phyloP scores from a whole-genome alignment of 768 basidiomycete species.

The Pulveroboletus ravenelii region DNA sequence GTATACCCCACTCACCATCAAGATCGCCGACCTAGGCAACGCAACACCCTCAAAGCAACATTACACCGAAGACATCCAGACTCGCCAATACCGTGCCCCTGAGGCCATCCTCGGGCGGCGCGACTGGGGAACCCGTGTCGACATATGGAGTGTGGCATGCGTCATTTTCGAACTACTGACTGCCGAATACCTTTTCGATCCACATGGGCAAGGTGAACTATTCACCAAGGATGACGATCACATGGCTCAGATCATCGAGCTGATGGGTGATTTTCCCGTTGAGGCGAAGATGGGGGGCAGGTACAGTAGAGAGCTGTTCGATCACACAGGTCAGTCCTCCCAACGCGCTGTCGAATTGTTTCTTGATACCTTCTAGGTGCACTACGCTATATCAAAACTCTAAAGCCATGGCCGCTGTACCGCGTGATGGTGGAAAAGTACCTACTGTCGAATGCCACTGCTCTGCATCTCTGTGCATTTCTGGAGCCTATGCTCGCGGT shows the following conservation, averaged over 20 bases:
- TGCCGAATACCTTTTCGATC: constrained; percentile 90
- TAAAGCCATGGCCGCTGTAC: constrained; percentile 78
- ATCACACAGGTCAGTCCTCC: constrained; percentile 50
- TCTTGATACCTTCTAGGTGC: constrained; percentile 39
- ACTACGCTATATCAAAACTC: constrained; percentile 65
- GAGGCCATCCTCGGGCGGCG: constrained; percentile 86
- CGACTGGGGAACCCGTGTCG: constrained; percentile 82
- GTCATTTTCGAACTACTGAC: constrained; percentile 89
- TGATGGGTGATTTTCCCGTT: constrained; percentile 73
- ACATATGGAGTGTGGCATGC: constrained; percentile 91
- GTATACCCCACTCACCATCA: constrained; percentile 62
- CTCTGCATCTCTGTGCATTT: constrained; percentile 58
- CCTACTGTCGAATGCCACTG: constrained; percentile 56
- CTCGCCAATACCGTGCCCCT: constrained; percentile 92
- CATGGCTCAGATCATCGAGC: constrained; percentile 91
- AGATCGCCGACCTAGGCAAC: constrained; percentile 93
- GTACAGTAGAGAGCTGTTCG: constrained; percentile 83
- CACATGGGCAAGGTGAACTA: constrained; percentile 71
- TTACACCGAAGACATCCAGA: constrained; percentile 94
- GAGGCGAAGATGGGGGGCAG: constrained; percentile 79
- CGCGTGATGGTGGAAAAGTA: constrained; percentile 92
- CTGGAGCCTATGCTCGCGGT: constrained; percentile 71
- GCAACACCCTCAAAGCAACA: constrained; percentile 88
- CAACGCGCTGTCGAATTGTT: not conserved
- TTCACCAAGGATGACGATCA: constrained; percentile 95